Percentiles rank a stretch among this genome's conserved stretches.
Conservation (phyloP, 1,284 basidiomycete species). For the Pseudozyma flocculosa region DNA sequence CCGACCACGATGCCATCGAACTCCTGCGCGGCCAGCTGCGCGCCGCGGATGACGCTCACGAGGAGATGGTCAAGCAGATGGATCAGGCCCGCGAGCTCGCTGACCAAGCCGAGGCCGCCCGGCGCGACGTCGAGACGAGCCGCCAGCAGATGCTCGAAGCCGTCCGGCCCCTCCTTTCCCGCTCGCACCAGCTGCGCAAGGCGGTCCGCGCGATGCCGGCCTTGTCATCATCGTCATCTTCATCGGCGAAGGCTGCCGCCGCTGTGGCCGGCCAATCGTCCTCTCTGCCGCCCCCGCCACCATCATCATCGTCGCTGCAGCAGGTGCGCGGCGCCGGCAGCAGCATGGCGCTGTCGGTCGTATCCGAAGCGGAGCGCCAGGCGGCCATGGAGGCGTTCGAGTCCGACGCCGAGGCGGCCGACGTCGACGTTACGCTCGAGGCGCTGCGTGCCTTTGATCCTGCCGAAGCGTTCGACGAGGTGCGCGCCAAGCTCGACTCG, state of each 20-base stretch:
- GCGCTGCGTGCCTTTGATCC: conserved; percentile 69
- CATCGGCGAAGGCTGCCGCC: conserved; percentile 4
- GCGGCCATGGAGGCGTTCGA: conserved; percentile 41
- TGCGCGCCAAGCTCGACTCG: conserved; percentile 68
- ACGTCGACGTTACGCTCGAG: conserved; percentile 58
- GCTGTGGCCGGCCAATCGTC: too few relatives aligned
- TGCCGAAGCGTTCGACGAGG: conserved; percentile 75
- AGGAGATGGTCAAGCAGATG: conserved; percentile 42
- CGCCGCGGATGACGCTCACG: conserved; percentile 48
- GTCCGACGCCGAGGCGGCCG: conserved; percentile 19
- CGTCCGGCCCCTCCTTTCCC: conserved; percentile 24
- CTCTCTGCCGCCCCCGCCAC: too few relatives aligned
- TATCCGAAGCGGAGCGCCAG: conserved; percentile 35
- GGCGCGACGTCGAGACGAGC: conserved; percentile 29
- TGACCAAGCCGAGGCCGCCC: conserved; percentile 32
- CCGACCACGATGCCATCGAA: conserved; percentile 31
- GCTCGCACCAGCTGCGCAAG: conserved; percentile 22
- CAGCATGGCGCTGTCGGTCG: conserved; percentile 20
- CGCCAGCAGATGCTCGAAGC: conserved; percentile 37
- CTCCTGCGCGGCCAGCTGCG: conserved; percentile 46
- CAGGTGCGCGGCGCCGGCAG: not conserved
- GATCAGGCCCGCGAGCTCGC: conserved; percentile 40
- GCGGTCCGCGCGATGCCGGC: conserved; percentile 37
- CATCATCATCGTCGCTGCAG: too few relatives aligned
- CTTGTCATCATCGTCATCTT: conserved; percentile 30